These are phyloP conservation scores for Diphasiastrum complanatum DNA, from an alignment of 83 land plant species.

Conservation along the genomic window DNA sequence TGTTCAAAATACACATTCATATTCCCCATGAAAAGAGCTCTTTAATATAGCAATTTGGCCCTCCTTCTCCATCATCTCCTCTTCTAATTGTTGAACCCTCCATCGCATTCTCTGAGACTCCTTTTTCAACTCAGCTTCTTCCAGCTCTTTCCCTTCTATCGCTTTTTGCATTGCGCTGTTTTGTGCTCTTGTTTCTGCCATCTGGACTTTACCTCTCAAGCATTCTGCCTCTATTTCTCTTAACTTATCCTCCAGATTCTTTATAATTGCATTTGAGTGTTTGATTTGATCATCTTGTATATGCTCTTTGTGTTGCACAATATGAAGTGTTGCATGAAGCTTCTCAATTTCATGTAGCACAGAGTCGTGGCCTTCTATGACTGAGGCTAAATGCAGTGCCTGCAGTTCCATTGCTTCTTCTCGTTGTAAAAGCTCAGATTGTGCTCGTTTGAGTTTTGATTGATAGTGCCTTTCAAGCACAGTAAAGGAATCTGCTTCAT, in stretches of 20 bases:
- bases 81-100: conserved; percentile 21
- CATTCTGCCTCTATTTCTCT: conserved; percentile 4
- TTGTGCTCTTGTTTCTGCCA: conserved; percentile 16
- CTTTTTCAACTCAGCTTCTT: not conserved
- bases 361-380: conserved; percentile 1
- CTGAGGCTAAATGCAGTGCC: conserved; percentile 1
- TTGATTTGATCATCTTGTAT: conserved; percentile 3
- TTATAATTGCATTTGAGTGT: conserved; percentile 3
- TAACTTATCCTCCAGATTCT: conserved; percentile 15
- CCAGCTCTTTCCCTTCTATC: conserved; percentile 22
- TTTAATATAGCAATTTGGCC: conserved; percentile 27
- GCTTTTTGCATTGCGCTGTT: conserved; percentile 6
- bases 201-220: conserved; percentile 6
- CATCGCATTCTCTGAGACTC: not conserved
- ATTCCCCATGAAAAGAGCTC: conserved; percentile 10
- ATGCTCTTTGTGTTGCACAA: conserved; percentile 7
- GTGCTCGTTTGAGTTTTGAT: not conserved
- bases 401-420: conserved; percentile 12
- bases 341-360: conserved; percentile 19
- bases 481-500: not conserved
- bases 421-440: conserved; percentile 4
- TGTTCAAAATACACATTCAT: not conserved
- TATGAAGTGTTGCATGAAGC: conserved; percentile 1
- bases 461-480: conserved; percentile 1
- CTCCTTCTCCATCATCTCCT: conserved; percentile 21